Base-by-base conservation (phyloP, 2,329 filamentous ascomycete genomes). In the Gnomoniopsis sp. region DNA sequence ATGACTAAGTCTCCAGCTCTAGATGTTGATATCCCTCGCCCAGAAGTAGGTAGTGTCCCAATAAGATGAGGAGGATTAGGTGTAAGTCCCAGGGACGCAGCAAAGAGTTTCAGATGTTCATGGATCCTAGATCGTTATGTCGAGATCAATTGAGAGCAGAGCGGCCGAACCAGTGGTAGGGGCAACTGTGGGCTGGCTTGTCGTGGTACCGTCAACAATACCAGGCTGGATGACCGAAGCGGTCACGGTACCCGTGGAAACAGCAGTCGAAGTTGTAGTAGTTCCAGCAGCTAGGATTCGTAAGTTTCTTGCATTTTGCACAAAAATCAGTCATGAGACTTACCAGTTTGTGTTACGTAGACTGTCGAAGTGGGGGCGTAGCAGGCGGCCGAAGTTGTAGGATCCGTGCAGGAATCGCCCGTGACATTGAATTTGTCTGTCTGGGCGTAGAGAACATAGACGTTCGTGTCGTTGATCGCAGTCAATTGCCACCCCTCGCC, bases 381-480 rank as follows among this genome's bases (percentile, higher is more conserved):
- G 38, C 48, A 51, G 51, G 38, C 22, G 6, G 54, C 38, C 10
- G 54, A 51, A 12, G 48, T 57, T 7, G 48, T 26, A 1, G 54
- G 48, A n/a, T 57, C 54, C 38, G 54, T 50, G 48, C 54, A 57
- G 54, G 54, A 50, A 21, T 57, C 54, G 14, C 54, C 54, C 17
- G 41, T 52, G 47, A 62, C 57, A 14, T 30, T 57, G 38, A 62
- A 62, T 4, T 49, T 21, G 33, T 43, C 53, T 8, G 57, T 57
- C 46, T 62, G 60, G 15, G 57, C 57, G n/a, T 60, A 62, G 12
- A 62, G 49, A 7, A 60, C 60, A 30, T 62, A 62, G 22, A 62
- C 60, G 3, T 62, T 62, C 46, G 53, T 62, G 34, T 51, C 49
- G 19, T 62, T 50, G 30, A 57, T 54, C 30, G 58, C 58, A n/a